Evolutionary conservation across 345 rosid genomes (phyloP).

Genomic region (Bruguiera sexangula): DNA sequence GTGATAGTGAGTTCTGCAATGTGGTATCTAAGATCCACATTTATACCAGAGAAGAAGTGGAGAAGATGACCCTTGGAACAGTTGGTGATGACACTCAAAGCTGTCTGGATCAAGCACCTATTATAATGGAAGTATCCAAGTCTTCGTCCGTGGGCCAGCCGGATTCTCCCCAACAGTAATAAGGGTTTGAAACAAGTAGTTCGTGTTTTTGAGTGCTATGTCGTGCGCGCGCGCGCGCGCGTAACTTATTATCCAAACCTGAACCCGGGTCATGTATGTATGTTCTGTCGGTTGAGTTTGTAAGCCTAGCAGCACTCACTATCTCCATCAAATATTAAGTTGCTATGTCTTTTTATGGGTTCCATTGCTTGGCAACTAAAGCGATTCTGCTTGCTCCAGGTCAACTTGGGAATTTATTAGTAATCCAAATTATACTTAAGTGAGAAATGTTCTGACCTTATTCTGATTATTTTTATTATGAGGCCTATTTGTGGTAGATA

Average conservation of each 20-base stretch:
- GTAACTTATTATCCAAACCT: constrained; percentile 3
- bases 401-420: too few species aligned
- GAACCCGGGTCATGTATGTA: background rate
- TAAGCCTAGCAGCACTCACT: background rate
- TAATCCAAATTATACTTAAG: too few species aligned
- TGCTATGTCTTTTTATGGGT: background rate
- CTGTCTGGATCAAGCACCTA: constrained; percentile 79
- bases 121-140: constrained; percentile 69
- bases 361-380: too few species aligned
- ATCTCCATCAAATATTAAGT: background rate
- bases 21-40: constrained; percentile 84
- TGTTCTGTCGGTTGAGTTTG: background rate
- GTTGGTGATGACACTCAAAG: constrained; percentile 74
- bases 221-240: background rate
- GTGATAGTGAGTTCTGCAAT: constrained; percentile 72
- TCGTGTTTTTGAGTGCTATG: background rate
- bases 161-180: constrained; percentile 61
- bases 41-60: constrained; percentile 81
- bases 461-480: too few species aligned
- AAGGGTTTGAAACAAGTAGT: constrained; percentile 22
- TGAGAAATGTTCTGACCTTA: too few species aligned
- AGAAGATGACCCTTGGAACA: constrained; percentile 61
- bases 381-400: too few species aligned
- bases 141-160: constrained; percentile 88
- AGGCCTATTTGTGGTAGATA: too few species aligned